phyloP scores from a whole-genome alignment of 345 rosid genomes.

The Lepidium didymum region DNA sequence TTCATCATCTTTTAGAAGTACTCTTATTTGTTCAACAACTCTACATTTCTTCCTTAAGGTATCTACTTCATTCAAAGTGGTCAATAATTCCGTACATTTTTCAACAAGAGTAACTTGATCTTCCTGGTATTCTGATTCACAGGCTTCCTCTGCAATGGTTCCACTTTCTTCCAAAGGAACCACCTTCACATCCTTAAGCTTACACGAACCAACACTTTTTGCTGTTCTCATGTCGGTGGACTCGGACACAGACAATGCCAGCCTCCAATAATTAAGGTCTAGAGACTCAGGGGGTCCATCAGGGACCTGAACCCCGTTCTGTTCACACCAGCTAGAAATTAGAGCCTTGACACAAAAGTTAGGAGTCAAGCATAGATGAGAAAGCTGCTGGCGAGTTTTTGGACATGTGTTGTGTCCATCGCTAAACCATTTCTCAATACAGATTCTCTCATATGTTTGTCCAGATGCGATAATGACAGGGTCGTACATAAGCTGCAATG shows the following conservation, averaged over 20 bases:
- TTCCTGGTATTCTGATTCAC: slow-evolving; percentile 37
- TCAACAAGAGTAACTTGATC: slow-evolving; percentile 34
- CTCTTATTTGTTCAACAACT: slow-evolving; percentile 62
- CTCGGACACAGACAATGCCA: slow-evolving; percentile 67
- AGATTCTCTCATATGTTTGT: slow-evolving; percentile 86
- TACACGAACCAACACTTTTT: slow-evolving; percentile 37
- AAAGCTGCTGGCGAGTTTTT: slow-evolving; percentile 75
- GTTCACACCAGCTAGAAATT: slow-evolving; percentile 91
- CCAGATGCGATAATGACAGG: slow-evolving; percentile 98
- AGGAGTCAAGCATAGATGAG: slow-evolving; percentile 82
- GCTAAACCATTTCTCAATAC: slow-evolving; percentile 90
- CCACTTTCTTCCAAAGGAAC: slow-evolving; percentile 71
- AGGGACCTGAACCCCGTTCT: slow-evolving; percentile 69
- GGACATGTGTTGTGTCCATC: slow-evolving; percentile 96
- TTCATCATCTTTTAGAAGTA: slow-evolving; percentile 73
- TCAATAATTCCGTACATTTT: slow-evolving; percentile 41
- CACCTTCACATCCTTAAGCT: slow-evolving; percentile 53
- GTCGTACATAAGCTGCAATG: slow-evolving; percentile 90
- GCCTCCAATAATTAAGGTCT: slow-evolving; percentile 86
- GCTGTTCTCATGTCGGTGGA: slow-evolving; percentile 48
- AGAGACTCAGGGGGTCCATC: slow-evolving; percentile 82
- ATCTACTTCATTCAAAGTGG: slow-evolving; percentile 44
- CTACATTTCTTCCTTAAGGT: slow-evolving; percentile 48
- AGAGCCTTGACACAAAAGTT: slow-evolving; percentile 94
- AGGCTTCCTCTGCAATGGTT: slow-evolving; percentile 45